Conservation (phyloP, 1,284 basidiomycete species). For the Erythrobasidium hasegawianum region DNA sequence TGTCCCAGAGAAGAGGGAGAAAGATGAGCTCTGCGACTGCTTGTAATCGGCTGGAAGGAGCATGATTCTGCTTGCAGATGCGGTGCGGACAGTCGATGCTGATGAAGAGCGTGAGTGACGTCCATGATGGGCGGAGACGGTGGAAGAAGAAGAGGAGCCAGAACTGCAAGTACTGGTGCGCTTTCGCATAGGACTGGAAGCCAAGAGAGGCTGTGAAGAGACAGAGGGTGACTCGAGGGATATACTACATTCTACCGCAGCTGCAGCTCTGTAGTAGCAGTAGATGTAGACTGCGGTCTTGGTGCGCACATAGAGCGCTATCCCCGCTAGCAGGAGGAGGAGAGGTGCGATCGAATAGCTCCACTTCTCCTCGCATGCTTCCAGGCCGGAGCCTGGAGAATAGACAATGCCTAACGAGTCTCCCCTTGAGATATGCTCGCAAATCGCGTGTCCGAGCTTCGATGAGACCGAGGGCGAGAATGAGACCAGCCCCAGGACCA, state of each 20-base stretch:
- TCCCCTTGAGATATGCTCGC: slow-evolving; percentile 32
- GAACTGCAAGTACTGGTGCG: neutral
- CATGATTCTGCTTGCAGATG: slow-evolving; percentile 29
- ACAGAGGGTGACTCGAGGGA: slow-evolving; percentile 10
- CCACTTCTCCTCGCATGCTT: slow-evolving; percentile 29
- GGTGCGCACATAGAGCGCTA: slow-evolving; percentile 16
- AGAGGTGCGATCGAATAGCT: slow-evolving; percentile 18
- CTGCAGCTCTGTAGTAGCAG: slow-evolving; percentile 15
- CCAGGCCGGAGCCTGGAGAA: slow-evolving; percentile 28
- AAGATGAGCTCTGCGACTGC: slow-evolving; percentile 6
- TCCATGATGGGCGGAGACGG: neutral
- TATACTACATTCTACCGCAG: slow-evolving; percentile 11
- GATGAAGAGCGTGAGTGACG: slow-evolving; percentile 27
- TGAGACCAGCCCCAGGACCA: slow-evolving; percentile 8
- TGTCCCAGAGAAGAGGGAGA: slow-evolving; percentile 8
- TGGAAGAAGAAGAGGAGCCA: neutral
- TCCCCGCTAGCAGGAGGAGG: slow-evolving; percentile 15
- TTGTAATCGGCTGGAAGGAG: slow-evolving; percentile 23
- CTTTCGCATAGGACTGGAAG: neutral
- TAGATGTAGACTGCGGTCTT: slow-evolving; percentile 18
- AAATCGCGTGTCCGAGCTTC: slow-evolving; percentile 21
- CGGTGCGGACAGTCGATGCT: slow-evolving; percentile 25
- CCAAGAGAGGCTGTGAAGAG: neutral
- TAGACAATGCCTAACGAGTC: slow-evolving; percentile 26
- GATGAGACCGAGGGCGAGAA: slow-evolving; percentile 6